Base-by-base conservation (phyloP, 495 filamentous ascomycete species). In the Cryomyces antarcticus region DNA sequence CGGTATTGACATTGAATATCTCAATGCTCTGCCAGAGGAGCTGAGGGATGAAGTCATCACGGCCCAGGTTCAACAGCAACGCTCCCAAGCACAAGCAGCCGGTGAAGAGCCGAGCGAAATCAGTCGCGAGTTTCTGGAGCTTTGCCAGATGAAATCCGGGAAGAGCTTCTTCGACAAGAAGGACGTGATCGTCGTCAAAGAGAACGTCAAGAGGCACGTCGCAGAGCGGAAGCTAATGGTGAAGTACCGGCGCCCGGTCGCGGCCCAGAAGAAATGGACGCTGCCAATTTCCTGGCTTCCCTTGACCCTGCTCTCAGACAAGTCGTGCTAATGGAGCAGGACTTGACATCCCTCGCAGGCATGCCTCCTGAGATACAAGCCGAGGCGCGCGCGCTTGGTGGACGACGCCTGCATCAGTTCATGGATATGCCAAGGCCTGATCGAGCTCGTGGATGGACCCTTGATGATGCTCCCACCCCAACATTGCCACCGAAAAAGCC, bases 71-170 rank as follows among this genome's bases (percentile, higher is more conserved):
- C 78, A 78, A 37, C 74, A 88, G 41, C 75, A 88, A 41, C 78
- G 89, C 50, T 77, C 79, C 5, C 72, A 85, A 58, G 81, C 82
- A 46, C 72, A 74, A 11, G 78, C 82, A 45, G 72, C 79, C 36
- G 87, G 84, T 30, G 80, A 92, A 55, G 76, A 82, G 53, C 80
- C 85, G 3, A 79, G 70, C 11, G 86, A 92, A 53, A 87, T 93
- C 47, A 86, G 82, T 59, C 79, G 78, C 49, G 89, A 99, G 51
- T 99, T 99, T 60, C 66, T 99, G 27, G 81, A 93, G 89, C 92
- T 7, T 66, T 99, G 38, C 89, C 89, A 4, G 71, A 75, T 0
- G 88, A 94, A 39, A 83, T 99, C 36, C 79, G 88, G 38, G 70
- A 80, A 44, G 89, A 99, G 52, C 70, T 99, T 36, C 70, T 94